Percentiles rank a stretch among this genome's conserved stretches.
Conservation (phyloP, 2,329 filamentous ascomycete species). For the Botrytis elliptica region DNA sequence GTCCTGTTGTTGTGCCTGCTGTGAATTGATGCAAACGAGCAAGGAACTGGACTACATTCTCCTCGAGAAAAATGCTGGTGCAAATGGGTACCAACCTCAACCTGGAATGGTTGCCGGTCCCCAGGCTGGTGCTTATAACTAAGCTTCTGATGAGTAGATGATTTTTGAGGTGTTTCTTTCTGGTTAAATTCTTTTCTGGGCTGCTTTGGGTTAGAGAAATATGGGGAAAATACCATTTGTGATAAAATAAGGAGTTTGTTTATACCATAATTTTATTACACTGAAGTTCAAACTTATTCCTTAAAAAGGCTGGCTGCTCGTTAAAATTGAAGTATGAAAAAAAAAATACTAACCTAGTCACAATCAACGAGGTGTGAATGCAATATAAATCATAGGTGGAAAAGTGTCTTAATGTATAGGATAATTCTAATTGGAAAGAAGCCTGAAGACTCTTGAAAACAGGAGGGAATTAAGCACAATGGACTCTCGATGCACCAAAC, state of each 20-base stretch:
- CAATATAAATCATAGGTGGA: not conserved
- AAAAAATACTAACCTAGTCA: not conserved
- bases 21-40: constrained; percentile 23
- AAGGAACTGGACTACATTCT: constrained; percentile 22
- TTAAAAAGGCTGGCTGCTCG: not conserved
- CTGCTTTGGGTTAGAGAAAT: not conserved
- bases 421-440: constrained; percentile 1
- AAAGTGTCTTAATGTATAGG: constrained; percentile 2
- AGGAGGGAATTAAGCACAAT: not conserved
- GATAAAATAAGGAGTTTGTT: not conserved
- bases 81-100: constrained; percentile 3
- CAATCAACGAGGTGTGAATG: not conserved
- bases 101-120: constrained; percentile 13
- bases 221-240: not conserved
- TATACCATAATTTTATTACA: not conserved
- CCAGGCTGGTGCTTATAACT: not conserved
- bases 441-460: not conserved
- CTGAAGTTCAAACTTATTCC: not conserved
- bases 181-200: not conserved
- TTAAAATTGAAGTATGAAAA: not conserved
- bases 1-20: constrained; percentile 19
- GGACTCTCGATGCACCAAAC: not conserved
- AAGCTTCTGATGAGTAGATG: not conserved
- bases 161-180: not conserved
- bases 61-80: not conserved